Percentiles rank a stretch among this genome's conserved stretches.
Conservation (phyloP, 805 yeast genomes). For the Yueomyces sp. region DNA sequence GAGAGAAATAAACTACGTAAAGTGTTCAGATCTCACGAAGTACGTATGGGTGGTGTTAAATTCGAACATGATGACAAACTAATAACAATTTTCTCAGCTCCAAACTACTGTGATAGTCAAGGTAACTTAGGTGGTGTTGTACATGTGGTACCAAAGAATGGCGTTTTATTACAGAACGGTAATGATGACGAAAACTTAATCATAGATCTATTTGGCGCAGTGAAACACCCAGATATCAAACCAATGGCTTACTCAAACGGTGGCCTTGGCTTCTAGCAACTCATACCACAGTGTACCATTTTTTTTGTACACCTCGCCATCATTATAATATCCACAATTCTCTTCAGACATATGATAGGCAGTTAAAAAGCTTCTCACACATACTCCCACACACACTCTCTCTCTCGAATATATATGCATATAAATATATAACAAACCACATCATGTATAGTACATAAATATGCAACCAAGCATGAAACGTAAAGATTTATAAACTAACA, state of each 20-base stretch:
- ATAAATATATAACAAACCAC: too few relatives aligned
- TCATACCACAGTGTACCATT: not conserved
- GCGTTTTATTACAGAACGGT: slow-evolving; percentile 23
- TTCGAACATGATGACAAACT: slow-evolving; percentile 76
- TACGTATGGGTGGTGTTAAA: slow-evolving; percentile 82
- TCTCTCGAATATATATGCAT: too few relatives aligned
- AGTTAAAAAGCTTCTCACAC: too few relatives aligned
- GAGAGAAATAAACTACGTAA: slow-evolving; percentile 58
- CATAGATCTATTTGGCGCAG: slow-evolving; percentile 59
- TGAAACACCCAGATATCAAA: slow-evolving; percentile 77
- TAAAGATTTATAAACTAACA: too few relatives aligned
- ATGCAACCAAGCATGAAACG: too few relatives aligned
- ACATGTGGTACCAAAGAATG: slow-evolving; percentile 38
- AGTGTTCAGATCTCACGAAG: slow-evolving; percentile 89
- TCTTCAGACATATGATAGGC: not conserved
- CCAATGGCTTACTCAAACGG: slow-evolving; percentile 85
- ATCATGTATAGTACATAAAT: too few relatives aligned
- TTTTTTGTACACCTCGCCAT: too few relatives aligned
- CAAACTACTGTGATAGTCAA: slow-evolving; percentile 88
- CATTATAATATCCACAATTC: not conserved
- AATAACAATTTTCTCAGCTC: slow-evolving; percentile 95
- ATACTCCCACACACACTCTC: too few relatives aligned
- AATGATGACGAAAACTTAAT: slow-evolving; percentile 37
- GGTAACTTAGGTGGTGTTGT: slow-evolving; percentile 88
- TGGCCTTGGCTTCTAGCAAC: slow-evolving; percentile 25